Base-by-base conservation (phyloP, 2,329 filamentous ascomycete genomes). In the Pleomassaria siparia region DNA sequence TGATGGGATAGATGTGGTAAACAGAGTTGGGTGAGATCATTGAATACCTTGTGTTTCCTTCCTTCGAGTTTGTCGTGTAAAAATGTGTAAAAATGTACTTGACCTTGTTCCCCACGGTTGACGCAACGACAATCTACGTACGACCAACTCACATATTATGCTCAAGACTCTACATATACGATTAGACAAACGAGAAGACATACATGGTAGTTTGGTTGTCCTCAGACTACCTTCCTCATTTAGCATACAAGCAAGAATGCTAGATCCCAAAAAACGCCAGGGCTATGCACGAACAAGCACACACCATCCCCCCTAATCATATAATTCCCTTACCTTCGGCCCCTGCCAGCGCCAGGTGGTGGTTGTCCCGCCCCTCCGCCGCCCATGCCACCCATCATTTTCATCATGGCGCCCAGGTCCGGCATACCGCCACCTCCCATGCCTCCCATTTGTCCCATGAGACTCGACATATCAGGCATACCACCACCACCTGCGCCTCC, bases 381-480 rank as follows among this genome's bases (percentile, higher is more conserved):
- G 47, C 54, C 58, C n/a, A n/a, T n/a, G 15, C 63, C 62, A 0
- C 67, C 67, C 63, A 72, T 70, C 66, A 59, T 59, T 36, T 57
- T 54, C 58, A 61, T 61, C 53, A 54, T 56, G 15, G 61, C 60
- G 0, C 65, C 67, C 63, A 72, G 70, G 64, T 59, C 58, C 29
- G 54, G 51, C 57, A 60, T 60, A 50, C 60, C 54, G 39, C 48
- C 50, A 16, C 42, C 79, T 43, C 74, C 74, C 71, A 80, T 77
- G 2, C 79, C 79, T 10, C 82, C 80, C 80, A 85, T 83, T 20
- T 76, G 78, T 46, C 72, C 72, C 60, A n/a, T n/a, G n/a, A 80
- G 78, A 1, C 79, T 78, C 7, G 81, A 80, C 80, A 85, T 83
- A 39, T 76, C 74, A 1, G 86, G 85, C 78, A 91, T 84, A 0